phyloP scores from a whole-genome alignment of 805 yeast species.

The Maudiozyma turicensis region DNA sequence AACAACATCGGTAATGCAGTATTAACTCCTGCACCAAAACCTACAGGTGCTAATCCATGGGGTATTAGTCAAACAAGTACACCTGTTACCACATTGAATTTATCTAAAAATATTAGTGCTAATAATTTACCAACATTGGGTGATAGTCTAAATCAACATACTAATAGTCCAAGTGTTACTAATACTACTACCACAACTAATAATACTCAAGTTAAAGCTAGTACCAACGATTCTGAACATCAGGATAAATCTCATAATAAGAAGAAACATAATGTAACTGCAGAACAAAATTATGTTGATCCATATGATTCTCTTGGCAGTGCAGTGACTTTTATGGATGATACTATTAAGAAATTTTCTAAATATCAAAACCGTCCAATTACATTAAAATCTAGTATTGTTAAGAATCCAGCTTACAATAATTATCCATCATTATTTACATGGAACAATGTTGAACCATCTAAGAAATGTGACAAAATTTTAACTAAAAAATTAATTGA shows the following conservation, averaged over 20 bases:
- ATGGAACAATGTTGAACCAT: constrained; percentile 31
- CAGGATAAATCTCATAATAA: constrained; percentile 10
- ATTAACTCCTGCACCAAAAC: constrained; percentile 27
- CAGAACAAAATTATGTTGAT: constrained; percentile 33
- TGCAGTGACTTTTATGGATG: constrained; percentile 40
- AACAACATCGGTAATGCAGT: constrained; percentile 17
- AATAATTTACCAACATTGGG: constrained; percentile 22
- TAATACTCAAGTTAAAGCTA: not conserved
- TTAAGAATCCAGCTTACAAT: constrained; percentile 22
- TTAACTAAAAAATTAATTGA: constrained; percentile 29
- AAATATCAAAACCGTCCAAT: constrained; percentile 30
- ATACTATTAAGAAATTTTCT: constrained; percentile 35
- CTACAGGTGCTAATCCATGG: constrained; percentile 29
- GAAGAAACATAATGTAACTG: constrained; percentile 26
- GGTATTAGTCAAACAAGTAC: constrained; percentile 26
- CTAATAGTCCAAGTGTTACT: constrained; percentile 1
- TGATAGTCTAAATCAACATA: constrained; percentile 10
- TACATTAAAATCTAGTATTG: constrained; percentile 29
- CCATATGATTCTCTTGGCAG: constrained; percentile 37
- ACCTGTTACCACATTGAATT: constrained; percentile 18
- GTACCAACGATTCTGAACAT: not conserved
- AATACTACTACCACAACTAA: constrained; percentile 4
- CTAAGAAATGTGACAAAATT: constrained; percentile 28
- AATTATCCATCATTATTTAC: constrained; percentile 41
- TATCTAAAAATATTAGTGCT: constrained; percentile 19